These are phyloP conservation scores for Mycena maculata DNA, from an alignment of 768 basidiomycete species.

Conservation along the genomic window DNA sequence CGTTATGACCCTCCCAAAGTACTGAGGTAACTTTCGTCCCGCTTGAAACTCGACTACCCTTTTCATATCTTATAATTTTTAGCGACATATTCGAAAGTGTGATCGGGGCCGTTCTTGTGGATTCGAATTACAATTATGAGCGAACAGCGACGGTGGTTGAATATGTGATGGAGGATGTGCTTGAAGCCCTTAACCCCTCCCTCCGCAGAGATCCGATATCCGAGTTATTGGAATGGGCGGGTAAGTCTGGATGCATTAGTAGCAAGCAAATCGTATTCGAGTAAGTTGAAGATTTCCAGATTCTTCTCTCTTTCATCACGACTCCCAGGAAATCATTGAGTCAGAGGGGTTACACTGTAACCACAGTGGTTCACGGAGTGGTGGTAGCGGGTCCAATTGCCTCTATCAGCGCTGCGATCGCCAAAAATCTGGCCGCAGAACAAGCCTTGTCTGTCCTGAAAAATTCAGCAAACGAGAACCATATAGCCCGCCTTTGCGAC, in stretches of 20 bases:
- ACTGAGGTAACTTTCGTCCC: slow-evolving; percentile 29
- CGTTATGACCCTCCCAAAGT: slow-evolving; percentile 88
- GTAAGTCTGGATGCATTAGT: slow-evolving; percentile 64
- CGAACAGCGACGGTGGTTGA: slow-evolving; percentile 70
- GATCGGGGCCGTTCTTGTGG: slow-evolving; percentile 85
- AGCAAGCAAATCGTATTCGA: slow-evolving; percentile 41
- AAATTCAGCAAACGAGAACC: slow-evolving; percentile 57
- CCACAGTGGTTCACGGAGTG: slow-evolving; percentile 68
- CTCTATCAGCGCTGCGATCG: slow-evolving; percentile 66
- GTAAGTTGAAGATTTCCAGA: slow-evolving; percentile 15
- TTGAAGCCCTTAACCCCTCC: slow-evolving; percentile 68
- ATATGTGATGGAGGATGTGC: slow-evolving; percentile 72
- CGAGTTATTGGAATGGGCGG: slow-evolving; percentile 76
- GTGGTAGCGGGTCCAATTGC: slow-evolving; percentile 71
- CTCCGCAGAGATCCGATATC: slow-evolving; percentile 79
- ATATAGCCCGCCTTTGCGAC: slow-evolving; percentile 54
- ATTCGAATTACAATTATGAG: slow-evolving; percentile 81
- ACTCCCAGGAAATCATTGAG: slow-evolving; percentile 24
- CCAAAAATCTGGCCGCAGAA: slow-evolving; percentile 77
- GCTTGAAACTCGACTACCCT: background rate
- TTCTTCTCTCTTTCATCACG: background rate
- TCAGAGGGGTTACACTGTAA: slow-evolving; percentile 51
- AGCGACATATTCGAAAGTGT: slow-evolving; percentile 90
- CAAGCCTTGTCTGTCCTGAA: slow-evolving; percentile 65
- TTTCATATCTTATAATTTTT: slow-evolving; percentile 40